Evolutionary conservation across 768 basidiomycete genomes (phyloP), one percentile per base, ranked within the genome.

Genomic region (Leucocoprinus sp.): DNA sequence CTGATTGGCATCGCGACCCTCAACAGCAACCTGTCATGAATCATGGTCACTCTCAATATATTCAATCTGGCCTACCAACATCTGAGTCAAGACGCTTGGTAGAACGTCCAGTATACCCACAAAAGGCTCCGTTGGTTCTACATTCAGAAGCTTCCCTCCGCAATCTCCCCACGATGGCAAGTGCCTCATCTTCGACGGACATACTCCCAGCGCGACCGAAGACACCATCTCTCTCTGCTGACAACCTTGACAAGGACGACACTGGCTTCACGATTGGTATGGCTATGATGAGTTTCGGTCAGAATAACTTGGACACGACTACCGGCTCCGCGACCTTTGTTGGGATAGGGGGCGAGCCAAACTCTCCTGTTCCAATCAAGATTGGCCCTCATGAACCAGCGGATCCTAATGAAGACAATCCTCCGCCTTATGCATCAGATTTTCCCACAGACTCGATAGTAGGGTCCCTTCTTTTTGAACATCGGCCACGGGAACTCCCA

Each of bases 191-290:
- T 6, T 23, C 22, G 23, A 29, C 22, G 14, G 23, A 48, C 7
- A 15, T 34, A 29, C 17, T 14, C 15, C 37, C 22, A 5, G 19
- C 23, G 22, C 46, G 34, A 26, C 39, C n/a, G 23, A 39, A 33
- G 5, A 41, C 46, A 26, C 46, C 46, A 39, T 48, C 46, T 19
- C 46, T 40, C 9, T 28, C 37, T 26, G 39, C 44, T 26, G 18
- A 29, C 19, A 12, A 51, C 24, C 34, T 19, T 34, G 33, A 52
- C 8, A 42, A 53, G 38, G 24, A 44, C 43, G 55, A 49, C 24
- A 43, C 47, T 38, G 52, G 57, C 27, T 50, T 58, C 26, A 47
- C 54, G 15, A 62, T 62, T 39, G 61, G 61, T 15, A 57, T 62
- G 56, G 58, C 57, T 15, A 54, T 62, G 59, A 47, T 62, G 24